These are phyloP conservation scores for Cytospora chrysosperma DNA, from an alignment of 2,329 filamentous ascomycete species.

Conservation along the genomic window DNA sequence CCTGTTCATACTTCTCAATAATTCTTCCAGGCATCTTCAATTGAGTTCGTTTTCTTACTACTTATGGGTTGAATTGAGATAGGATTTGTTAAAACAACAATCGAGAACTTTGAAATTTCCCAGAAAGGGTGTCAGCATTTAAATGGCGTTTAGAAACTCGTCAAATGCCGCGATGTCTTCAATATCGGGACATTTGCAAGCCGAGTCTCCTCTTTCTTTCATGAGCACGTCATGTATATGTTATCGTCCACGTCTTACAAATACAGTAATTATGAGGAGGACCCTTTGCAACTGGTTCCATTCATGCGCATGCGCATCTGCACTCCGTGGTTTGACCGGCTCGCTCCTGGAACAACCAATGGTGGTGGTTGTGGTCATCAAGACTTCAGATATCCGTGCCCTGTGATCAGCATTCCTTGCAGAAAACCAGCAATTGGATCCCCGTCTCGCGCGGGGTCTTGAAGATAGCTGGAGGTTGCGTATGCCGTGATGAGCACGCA, in stretches of 20 bases:
- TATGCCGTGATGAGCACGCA: conserved; percentile 18
- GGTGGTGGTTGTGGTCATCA: background rate
- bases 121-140: background rate
- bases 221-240: conserved; percentile 8
- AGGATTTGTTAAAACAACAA: background rate
- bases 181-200: background rate
- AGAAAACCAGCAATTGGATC: background rate
- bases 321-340: background rate
- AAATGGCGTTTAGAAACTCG: background rate
- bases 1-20: conserved; percentile 32
- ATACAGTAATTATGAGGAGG: background rate
- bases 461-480: background rate
- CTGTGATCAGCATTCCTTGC: background rate
- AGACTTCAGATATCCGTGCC: background rate
- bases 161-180: background rate
- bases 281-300: background rate
- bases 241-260: conserved; percentile 12
- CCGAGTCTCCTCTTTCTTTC: background rate
- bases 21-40: conserved; percentile 30
- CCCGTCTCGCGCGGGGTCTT: background rate
- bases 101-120: background rate
- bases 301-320: background rate
- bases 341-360: background rate
- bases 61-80: background rate
- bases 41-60: background rate